Conservation (phyloP, 805 yeast species). For the Metschnikowia anglica region DNA sequence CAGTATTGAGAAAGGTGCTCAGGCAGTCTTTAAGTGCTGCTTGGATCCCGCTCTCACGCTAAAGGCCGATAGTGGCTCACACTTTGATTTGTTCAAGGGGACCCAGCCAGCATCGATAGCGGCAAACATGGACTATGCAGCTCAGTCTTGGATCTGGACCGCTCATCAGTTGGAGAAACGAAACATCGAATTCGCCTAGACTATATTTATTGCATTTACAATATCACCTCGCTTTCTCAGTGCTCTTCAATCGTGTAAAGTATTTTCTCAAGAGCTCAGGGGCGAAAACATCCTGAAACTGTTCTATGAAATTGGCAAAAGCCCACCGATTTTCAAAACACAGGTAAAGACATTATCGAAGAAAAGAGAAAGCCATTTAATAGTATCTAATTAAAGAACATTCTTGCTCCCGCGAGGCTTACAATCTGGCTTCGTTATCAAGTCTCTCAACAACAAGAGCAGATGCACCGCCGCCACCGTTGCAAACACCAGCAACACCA, state of each 20-base stretch:
- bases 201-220: neutral
- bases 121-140: conserved; percentile 54
- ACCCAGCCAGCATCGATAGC: conserved; percentile 60
- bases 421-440: conserved; percentile 39
- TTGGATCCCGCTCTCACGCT: conserved; percentile 49
- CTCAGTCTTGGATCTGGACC: conserved; percentile 80
- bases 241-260: too few relatives aligned
- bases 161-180: conserved; percentile 56
- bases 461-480: conserved; percentile 99
- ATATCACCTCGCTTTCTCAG: neutral
- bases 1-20: conserved; percentile 67
- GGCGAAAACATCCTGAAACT: too few relatives aligned
- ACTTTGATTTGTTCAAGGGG: conserved; percentile 49
- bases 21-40: conserved; percentile 62
- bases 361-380: neutral
- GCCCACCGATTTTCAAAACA: too few relatives aligned
- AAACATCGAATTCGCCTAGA: conserved; percentile 26
- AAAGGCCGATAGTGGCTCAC: conserved; percentile 67
- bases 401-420: conserved; percentile 3
- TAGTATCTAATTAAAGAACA: too few relatives aligned
- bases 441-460: conserved; percentile 81
- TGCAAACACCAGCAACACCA: conserved; percentile 96
- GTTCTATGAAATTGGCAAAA: too few relatives aligned
- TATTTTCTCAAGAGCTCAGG: too few relatives aligned
- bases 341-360: too few relatives aligned